Conservation (phyloP, 352 stramenopile species). For the Globisporangium camurandrum region DNA sequence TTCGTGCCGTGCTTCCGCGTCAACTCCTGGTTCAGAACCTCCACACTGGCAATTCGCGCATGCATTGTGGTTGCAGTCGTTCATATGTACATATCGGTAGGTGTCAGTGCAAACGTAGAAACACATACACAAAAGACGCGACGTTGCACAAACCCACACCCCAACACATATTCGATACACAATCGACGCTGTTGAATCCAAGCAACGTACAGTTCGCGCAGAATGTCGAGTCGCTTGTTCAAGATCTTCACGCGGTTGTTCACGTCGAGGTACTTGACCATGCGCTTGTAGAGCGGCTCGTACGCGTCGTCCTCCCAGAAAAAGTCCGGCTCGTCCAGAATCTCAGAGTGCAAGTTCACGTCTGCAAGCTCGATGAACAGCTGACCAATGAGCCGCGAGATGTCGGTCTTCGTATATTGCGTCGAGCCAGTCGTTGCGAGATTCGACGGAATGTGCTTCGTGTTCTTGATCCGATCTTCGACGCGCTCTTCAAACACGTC, state of each 20-base stretch:
- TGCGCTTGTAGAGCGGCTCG: slow-evolving; percentile 87
- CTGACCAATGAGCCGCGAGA: slow-evolving; percentile 88
- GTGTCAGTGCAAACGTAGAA: no score
- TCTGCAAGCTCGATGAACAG: slow-evolving; percentile 85
- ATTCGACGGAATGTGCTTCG: slow-evolving; percentile 81
- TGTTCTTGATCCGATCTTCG: slow-evolving; percentile 78
- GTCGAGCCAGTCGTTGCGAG: slow-evolving; percentile 84
- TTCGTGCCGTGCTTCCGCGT: slow-evolving; percentile 80
- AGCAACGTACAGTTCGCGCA: slow-evolving; percentile 80
- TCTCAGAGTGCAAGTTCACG: slow-evolving; percentile 91
- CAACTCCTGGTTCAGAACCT: slow-evolving; percentile 88
- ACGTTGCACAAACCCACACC: background rate
- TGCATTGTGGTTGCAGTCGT: no score
- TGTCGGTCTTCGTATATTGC: slow-evolving; percentile 82
- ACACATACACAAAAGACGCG: background rate
- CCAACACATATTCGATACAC: no score
- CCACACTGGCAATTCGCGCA: slow-evolving; percentile 51
- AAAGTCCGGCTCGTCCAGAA: slow-evolving; percentile 90
- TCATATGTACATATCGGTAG: no score
- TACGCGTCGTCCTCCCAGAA: slow-evolving; percentile 90
- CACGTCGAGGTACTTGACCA: slow-evolving; percentile 90
- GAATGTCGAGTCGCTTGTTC: slow-evolving; percentile 91
- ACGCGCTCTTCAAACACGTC: slow-evolving; percentile 90
- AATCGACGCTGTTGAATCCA: no score
- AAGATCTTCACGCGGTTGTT: slow-evolving; percentile 87